Conservation (phyloP, 2,329 filamentous ascomycete genomes). For the Tolypocladium tundrense region DNA sequence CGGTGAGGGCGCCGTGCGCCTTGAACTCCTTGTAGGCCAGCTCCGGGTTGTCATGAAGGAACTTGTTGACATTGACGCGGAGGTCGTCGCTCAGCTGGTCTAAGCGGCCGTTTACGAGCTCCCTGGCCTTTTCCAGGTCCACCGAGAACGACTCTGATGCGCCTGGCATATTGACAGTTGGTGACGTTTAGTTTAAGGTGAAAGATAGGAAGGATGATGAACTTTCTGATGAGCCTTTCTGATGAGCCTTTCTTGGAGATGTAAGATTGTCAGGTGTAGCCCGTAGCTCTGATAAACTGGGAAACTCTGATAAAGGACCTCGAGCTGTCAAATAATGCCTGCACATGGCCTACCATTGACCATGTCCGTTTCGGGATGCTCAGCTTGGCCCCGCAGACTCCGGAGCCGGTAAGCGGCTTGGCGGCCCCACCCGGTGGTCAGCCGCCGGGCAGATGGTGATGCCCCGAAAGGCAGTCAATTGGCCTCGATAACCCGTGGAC, state of each 20-base stretch:
- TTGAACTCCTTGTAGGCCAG: slow-evolving; percentile 38
- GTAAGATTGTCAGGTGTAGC: too few species aligned
- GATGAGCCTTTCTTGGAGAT: too few species aligned
- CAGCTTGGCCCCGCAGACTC: too few species aligned
- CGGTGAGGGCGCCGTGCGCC: slow-evolving; percentile 39
- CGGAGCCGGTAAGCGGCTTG: background rate
- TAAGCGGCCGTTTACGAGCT: slow-evolving; percentile 10
- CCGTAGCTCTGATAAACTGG: too few species aligned
- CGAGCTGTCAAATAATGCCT: too few species aligned
- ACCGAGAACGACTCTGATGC: background rate
- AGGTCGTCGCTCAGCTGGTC: slow-evolving; percentile 9
- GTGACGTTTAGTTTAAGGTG: background rate
- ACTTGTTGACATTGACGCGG: slow-evolving; percentile 9
- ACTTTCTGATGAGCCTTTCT: background rate
- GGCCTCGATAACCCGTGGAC: background rate
- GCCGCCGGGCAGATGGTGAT: background rate
- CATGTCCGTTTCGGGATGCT: too few species aligned
- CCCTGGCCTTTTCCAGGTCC: slow-evolving; percentile 9
- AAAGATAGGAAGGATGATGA: background rate
- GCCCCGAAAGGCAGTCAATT: background rate
- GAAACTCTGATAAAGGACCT: too few species aligned
- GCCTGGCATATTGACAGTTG: background rate
- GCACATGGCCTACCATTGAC: too few species aligned
- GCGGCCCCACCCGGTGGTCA: background rate
- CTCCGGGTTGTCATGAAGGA: slow-evolving; percentile 35